These are phyloP conservation scores for Dentiscutata heterogama DNA, from an alignment of 371 early-diverging fungal species.

Conservation along the genomic window DNA sequence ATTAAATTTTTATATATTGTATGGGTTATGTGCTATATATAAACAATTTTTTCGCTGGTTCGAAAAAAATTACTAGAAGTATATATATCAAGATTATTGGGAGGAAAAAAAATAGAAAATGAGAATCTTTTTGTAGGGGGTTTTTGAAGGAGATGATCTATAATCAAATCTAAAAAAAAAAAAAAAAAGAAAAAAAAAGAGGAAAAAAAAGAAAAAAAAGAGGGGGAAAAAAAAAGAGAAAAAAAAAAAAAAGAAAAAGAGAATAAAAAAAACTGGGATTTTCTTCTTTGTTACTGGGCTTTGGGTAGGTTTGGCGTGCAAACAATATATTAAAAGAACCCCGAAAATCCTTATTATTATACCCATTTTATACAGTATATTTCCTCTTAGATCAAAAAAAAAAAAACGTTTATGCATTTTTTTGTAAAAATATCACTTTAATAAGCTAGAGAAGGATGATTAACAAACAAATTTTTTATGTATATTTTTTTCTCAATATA, in stretches of 20 bases:
- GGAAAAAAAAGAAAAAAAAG: constrained; percentile 1
- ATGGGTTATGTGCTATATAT: constrained; percentile 10
- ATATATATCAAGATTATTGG: neutral
- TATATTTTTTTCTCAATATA: constrained; percentile 34
- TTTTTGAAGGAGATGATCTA: constrained; percentile 9
- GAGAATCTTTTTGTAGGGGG: constrained; percentile 37
- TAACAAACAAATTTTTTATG: constrained; percentile 34
- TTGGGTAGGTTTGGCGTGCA: constrained; percentile 35
- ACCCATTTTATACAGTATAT: constrained; percentile 2
- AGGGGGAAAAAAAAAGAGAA: constrained; percentile 23
- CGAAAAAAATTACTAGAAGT: neutral
- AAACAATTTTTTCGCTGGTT: constrained; percentile 24
- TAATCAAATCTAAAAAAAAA: neutral
- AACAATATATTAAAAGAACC: neutral
- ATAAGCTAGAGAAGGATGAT: constrained; percentile 18
- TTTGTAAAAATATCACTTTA: too few species aligned
- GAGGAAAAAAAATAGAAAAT: neutral
- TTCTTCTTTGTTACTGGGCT: constrained; percentile 25
- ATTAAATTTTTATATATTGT: neutral
- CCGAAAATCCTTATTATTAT: neutral
- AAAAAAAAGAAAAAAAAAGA: constrained; percentile 4
- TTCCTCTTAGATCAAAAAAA: too few species aligned
- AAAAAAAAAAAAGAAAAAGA: constrained; percentile 8
- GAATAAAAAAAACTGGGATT: constrained; percentile 7
- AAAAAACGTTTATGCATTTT: too few species aligned